A percentile compares a stretch with the other conserved stretches of the same genome.
Evolutionary conservation across 2,329 filamentous ascomycete species (phyloP).

Genomic region (Pseudogymnoascus sp.): DNA sequence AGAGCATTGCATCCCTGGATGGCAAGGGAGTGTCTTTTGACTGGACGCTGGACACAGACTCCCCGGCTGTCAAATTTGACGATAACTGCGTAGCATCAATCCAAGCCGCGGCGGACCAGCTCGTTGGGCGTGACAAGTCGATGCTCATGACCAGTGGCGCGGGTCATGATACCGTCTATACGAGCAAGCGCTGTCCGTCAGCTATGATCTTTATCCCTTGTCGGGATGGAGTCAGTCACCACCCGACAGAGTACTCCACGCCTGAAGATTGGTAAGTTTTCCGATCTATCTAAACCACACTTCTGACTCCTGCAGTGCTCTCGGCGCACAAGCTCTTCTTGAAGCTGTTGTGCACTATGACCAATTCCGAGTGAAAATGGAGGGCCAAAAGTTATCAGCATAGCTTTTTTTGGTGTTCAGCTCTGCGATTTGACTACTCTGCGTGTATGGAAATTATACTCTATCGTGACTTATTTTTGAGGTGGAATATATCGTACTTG

Average conservation of each 20-base stretch:
- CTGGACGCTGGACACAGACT: slow-evolving; percentile 12
- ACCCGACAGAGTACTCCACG: slow-evolving; percentile 19
- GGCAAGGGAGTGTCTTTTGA: slow-evolving; percentile 15
- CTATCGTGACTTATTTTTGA: no score
- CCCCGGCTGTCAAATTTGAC: slow-evolving; percentile 21
- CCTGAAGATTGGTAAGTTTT: slow-evolving; percentile 15
- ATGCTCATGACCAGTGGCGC: slow-evolving; percentile 13
- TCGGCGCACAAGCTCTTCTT: no score
- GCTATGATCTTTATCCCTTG: slow-evolving; percentile 28
- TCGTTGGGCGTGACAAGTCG: slow-evolving; percentile 20
- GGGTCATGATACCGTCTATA: slow-evolving; percentile 27
- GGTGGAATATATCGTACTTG: no score
- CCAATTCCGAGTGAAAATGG: no score
- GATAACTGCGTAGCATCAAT: slow-evolving; percentile 20
- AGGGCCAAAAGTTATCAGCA: no score
- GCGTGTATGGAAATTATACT: no score
- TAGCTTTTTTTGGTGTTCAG: no score
- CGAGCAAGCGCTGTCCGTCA: slow-evolving; percentile 23
- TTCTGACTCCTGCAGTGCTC: no score
- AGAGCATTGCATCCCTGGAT: slow-evolving; percentile 16
- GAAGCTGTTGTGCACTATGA: no score
- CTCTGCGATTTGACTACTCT: no score
- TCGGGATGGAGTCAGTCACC: slow-evolving; percentile 24
- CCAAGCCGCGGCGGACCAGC: slow-evolving; percentile 12
- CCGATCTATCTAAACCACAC: not conserved